Percentiles rank a stretch among this genome's conserved stretches.
phyloP scores from a whole-genome alignment of 2,329 filamentous ascomycete genomes.

The Aspergillus melleus region DNA sequence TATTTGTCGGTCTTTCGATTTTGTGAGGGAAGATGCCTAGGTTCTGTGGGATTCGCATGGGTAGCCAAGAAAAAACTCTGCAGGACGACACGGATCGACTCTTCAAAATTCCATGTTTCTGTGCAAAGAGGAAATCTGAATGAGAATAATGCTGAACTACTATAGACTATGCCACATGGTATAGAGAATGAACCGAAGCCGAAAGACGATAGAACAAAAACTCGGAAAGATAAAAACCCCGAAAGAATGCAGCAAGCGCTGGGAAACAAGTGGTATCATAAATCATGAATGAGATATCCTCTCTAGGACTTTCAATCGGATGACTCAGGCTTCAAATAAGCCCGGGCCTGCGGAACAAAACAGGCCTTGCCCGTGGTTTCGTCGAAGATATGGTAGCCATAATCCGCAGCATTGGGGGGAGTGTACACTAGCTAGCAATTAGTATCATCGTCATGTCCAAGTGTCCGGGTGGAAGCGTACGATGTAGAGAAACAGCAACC shows the following conservation, averaged over 20 bases:
- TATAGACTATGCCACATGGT: not conserved
- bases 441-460: not conserved
- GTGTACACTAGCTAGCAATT: conserved; percentile 26
- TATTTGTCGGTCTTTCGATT: no score
- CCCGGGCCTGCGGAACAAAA: conserved; percentile 27
- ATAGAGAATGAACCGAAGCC: not conserved
- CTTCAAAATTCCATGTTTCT: no score
- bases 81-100: no score
- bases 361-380: conserved; percentile 28
- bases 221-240: not conserved
- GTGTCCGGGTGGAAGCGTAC: conserved; percentile 17
- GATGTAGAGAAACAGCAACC: conserved; percentile 34
- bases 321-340: not conserved
- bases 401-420: conserved; percentile 35
- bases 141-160: no score
- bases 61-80: no score
- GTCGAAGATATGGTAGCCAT: conserved; percentile 34
- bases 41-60: no score
- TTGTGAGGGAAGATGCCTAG: no score
- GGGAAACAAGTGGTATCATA: not conserved
- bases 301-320: not conserved
- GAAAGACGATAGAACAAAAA: not conserved
- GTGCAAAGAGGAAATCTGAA: no score
- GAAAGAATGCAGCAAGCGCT: not conserved
- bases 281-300: not conserved